Conservation (phyloP, 2,329 filamentous ascomycete species). For the Arthrobotrys sphaeroides region DNA sequence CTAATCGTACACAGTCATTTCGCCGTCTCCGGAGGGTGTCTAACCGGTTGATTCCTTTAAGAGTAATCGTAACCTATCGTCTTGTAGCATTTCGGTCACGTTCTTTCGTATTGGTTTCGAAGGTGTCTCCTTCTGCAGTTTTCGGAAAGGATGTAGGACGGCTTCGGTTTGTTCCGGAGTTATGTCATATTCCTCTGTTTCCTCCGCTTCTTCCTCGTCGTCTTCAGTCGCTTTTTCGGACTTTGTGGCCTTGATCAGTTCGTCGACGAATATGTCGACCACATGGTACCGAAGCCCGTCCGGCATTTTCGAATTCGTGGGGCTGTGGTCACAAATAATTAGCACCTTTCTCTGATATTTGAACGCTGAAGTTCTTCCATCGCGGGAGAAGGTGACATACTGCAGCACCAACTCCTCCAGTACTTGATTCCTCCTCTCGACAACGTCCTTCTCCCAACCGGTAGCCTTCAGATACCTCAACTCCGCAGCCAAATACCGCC, state of each 20-base stretch:
- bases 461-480: constrained; percentile 67
- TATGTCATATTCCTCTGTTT: constrained; percentile 63
- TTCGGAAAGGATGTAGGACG: constrained; percentile 68
- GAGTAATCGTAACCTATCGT: constrained; percentile 74
- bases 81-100: constrained; percentile 75
- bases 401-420: constrained; percentile 64
- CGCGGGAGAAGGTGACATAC: constrained; percentile 49
- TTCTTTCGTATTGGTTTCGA: constrained; percentile 75
- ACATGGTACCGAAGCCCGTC: constrained; percentile 87
- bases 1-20: constrained; percentile 20
- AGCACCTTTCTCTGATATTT: not conserved
- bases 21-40: not conserved
- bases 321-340: constrained; percentile 56
- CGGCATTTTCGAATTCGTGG: constrained; percentile 70
- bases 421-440: constrained; percentile 64
- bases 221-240: constrained; percentile 61
- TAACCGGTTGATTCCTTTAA: constrained; percentile 20
- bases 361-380: too few relatives aligned
- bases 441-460: constrained; percentile 61
- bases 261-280: constrained; percentile 90
- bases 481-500: constrained; percentile 78
- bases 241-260: constrained; percentile 76
- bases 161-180: constrained; percentile 62
- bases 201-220: constrained; percentile 61
- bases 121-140: constrained; percentile 68